Percentiles rank a stretch among this genome's conserved stretches.
These are phyloP conservation scores for Elymus sibiricus DNA, from an alignment of 176 grass and related monocot genomes.

Conservation along the genomic window DNA sequence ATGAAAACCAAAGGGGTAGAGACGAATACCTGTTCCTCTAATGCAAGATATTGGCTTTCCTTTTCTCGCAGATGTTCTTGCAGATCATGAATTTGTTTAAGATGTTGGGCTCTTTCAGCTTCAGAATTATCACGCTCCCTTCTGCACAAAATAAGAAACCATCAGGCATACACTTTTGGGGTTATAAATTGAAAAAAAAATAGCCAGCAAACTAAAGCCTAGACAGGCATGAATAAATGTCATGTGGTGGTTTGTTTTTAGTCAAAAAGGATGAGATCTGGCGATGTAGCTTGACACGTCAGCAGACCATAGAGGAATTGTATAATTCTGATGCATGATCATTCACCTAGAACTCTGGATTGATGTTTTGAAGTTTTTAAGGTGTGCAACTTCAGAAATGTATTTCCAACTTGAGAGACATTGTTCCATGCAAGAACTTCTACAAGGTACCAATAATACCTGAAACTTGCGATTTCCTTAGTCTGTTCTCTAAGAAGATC, in stretches of 20 bases:
- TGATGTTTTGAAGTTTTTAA: background rate
- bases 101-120: conserved; percentile 84
- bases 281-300: background rate
- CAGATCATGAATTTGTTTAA: conserved; percentile 89
- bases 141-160: conserved; percentile 52
- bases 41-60: conserved; percentile 73
- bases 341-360: background rate
- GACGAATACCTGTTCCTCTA: conserved; percentile 85
- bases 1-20: conserved; percentile 13
- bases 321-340: background rate
- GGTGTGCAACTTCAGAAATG: background rate
- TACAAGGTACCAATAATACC: conserved; percentile 37
- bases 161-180: background rate
- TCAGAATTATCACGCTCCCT: conserved; percentile 90
- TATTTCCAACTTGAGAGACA: background rate
- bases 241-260: background rate
- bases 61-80: conserved; percentile 65
- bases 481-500: conserved; percentile 97
- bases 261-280: background rate
- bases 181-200: background rate
- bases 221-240: background rate
- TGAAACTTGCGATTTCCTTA: conserved; percentile 79
- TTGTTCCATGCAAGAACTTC: background rate
- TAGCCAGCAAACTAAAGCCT: background rate
- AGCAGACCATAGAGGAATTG: background rate